Conservation (phyloP, 495 filamentous ascomycete genomes). For the Trichoderma erinaceum region DNA sequence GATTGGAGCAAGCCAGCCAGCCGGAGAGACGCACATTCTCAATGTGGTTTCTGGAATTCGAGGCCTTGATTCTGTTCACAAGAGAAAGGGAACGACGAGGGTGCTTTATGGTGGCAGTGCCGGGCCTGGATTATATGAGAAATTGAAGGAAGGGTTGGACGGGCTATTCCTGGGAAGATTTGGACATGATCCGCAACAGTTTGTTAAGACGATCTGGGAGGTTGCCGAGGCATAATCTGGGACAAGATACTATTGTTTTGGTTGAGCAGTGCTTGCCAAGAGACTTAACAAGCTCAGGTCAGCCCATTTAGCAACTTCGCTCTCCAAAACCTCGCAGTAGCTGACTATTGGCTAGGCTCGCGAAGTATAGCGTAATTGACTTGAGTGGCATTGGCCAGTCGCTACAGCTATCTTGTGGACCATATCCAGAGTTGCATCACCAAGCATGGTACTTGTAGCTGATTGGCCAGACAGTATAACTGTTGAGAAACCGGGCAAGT, state of each 20-base stretch:
- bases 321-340: too few relatives aligned
- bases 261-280: too few relatives aligned
- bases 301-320: too few relatives aligned
- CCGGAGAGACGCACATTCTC: constrained; percentile 62
- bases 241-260: not conserved
- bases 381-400: too few relatives aligned
- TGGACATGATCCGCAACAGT: constrained; percentile 64
- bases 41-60: constrained; percentile 60
- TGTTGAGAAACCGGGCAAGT: too few relatives aligned
- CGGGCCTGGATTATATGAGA: constrained; percentile 65
- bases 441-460: too few relatives aligned
- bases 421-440: too few relatives aligned
- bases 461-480: too few relatives aligned
- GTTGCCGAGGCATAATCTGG: constrained; percentile 39
- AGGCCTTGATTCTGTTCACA: constrained; percentile 32
- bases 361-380: too few relatives aligned
- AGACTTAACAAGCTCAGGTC: too few relatives aligned
- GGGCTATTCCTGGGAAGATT: constrained; percentile 79
- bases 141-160: constrained; percentile 62
- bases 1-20: constrained; percentile 70
- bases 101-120: constrained; percentile 79
- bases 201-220: constrained; percentile 62
- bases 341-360: too few relatives aligned
- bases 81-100: constrained; percentile 47
- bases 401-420: too few relatives aligned